Percentiles rank a stretch among this genome's conserved stretches.
Conservation (phyloP, 371 early-diverging fungal species). For the Rhizomucor miehei region DNA sequence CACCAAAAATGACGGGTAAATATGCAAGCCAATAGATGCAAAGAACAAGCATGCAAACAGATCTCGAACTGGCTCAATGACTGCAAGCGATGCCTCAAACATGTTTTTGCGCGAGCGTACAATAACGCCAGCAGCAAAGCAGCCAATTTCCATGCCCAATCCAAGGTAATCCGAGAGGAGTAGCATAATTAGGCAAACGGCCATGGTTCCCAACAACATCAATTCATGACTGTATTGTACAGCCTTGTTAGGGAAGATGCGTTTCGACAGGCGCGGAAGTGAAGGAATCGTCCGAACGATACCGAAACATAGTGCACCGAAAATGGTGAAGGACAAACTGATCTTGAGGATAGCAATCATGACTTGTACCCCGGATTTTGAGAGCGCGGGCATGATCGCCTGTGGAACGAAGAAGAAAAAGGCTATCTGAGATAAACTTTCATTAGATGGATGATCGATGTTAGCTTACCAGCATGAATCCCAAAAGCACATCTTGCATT, state of each 20-base stretch:
- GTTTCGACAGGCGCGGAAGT: constrained; percentile 17
- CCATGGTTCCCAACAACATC: constrained; percentile 50
- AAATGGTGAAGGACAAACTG: constrained; percentile 34
- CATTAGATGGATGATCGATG: background rate
- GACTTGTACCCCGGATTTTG: constrained; percentile 46
- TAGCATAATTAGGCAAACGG: constrained; percentile 48
- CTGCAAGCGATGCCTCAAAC: constrained; percentile 35
- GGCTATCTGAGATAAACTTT: background rate
- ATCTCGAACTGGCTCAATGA: constrained; percentile 58
- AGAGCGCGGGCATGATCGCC: constrained; percentile 59
- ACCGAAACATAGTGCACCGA: constrained; percentile 35
- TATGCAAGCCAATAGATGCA: constrained; percentile 64
- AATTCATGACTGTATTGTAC: constrained; percentile 41
- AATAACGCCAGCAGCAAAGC: constrained; percentile 64
- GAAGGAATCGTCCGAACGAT: constrained; percentile 29
- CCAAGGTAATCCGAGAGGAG: constrained; percentile 42
- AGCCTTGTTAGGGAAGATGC: constrained; percentile 21
- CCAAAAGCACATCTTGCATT: constrained; percentile 61
- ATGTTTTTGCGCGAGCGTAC: constrained; percentile 40
- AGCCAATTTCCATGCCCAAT: constrained; percentile 58
- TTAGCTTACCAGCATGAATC: constrained; percentile 52
- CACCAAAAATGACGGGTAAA: constrained; percentile 58
- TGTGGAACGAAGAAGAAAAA: constrained; percentile 9
- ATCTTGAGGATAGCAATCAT: constrained; percentile 32
- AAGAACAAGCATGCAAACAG: constrained; percentile 63